Conservation (phyloP, 805 yeast genomes). For the Nakazawaea laoshanensis region DNA sequence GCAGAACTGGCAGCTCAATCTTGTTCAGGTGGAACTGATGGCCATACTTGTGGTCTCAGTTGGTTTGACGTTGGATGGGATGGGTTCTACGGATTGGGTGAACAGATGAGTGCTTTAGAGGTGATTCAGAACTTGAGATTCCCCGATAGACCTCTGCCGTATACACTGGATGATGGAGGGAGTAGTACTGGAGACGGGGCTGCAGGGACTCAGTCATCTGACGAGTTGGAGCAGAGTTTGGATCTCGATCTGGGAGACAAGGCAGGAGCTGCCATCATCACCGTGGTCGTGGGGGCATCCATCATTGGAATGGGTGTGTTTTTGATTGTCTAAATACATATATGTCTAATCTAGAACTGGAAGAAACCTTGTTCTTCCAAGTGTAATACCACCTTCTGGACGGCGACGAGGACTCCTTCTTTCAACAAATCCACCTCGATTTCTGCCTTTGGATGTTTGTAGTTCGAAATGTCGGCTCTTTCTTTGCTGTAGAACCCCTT, state of each 20-base stretch:
- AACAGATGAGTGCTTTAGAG: slow-evolving; percentile 75
- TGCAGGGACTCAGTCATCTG: slow-evolving; percentile 49
- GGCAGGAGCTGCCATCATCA: slow-evolving; percentile 86
- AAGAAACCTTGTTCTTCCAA: slow-evolving; percentile 83
- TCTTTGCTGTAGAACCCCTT: slow-evolving; percentile 39
- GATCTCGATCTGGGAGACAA: slow-evolving; percentile 53
- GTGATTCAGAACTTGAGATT: slow-evolving; percentile 39
- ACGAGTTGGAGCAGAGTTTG: slow-evolving; percentile 41
- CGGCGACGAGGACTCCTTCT: slow-evolving; percentile 57
- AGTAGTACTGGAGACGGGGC: slow-evolving; percentile 57
- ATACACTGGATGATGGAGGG: slow-evolving; percentile 58
- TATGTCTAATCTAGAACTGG: slow-evolving; percentile 25
- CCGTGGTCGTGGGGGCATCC: slow-evolving; percentile 42
- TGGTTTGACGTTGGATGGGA: slow-evolving; percentile 64
- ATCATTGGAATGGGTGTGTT: slow-evolving; percentile 65
- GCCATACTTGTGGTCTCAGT: slow-evolving; percentile 74
- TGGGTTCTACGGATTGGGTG: slow-evolving; percentile 68
- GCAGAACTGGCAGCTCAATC: slow-evolving; percentile 69
- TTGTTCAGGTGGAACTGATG: slow-evolving; percentile 80
- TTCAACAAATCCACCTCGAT: slow-evolving; percentile 46
- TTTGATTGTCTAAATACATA: slow-evolving; percentile 50
- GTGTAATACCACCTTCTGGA: slow-evolving; percentile 62
- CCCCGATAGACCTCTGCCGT: slow-evolving; percentile 43
- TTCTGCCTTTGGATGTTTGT: slow-evolving; percentile 46
- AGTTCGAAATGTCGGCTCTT: slow-evolving; percentile 37